phyloP scores from a whole-genome alignment of 208 protist genomes.

The Leptomonas pyrrhocoris region DNA sequence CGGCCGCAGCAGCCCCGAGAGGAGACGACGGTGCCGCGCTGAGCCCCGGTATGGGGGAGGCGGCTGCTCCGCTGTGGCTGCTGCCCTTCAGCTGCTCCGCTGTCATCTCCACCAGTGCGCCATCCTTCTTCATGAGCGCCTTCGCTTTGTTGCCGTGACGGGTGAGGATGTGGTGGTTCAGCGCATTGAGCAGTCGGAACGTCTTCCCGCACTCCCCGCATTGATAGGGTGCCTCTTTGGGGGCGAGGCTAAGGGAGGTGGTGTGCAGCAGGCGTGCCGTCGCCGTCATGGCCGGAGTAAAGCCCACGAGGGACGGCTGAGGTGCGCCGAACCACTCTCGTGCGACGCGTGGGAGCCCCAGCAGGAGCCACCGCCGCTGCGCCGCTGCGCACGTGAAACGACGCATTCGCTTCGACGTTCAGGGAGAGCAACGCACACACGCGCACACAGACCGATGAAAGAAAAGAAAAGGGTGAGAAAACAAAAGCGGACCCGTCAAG shows the following conservation, averaged over 20 bases:
- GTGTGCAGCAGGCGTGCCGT: constrained; percentile 21
- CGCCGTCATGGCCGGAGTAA: background rate
- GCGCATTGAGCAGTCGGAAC: constrained; percentile 87
- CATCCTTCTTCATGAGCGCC: constrained; percentile 59
- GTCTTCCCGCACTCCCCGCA: constrained; percentile 84
- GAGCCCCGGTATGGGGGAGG: constrained; percentile 2
- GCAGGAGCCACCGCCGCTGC: background rate
- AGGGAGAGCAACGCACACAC: no score
- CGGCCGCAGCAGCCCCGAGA: background rate
- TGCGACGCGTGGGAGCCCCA: background rate
- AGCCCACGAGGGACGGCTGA: background rate
- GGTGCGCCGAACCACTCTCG: background rate
- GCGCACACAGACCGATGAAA: no score
- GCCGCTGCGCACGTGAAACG: background rate
- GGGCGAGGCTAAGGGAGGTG: constrained; percentile 12
- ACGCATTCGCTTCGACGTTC: no score
- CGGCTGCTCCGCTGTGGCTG: background rate
- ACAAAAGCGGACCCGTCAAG: no score
- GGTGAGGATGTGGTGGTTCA: constrained; percentile 91
- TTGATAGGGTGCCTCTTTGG: constrained; percentile 54
- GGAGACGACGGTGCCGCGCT: constrained; percentile 10
- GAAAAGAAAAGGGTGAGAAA: no score
- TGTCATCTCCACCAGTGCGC: constrained; percentile 55
- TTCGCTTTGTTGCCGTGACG: constrained; percentile 78
- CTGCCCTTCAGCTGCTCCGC: constrained; percentile 25